phyloP scores from a whole-genome alignment of 2,329 filamentous ascomycete genomes.

The Exophiala sp. region DNA sequence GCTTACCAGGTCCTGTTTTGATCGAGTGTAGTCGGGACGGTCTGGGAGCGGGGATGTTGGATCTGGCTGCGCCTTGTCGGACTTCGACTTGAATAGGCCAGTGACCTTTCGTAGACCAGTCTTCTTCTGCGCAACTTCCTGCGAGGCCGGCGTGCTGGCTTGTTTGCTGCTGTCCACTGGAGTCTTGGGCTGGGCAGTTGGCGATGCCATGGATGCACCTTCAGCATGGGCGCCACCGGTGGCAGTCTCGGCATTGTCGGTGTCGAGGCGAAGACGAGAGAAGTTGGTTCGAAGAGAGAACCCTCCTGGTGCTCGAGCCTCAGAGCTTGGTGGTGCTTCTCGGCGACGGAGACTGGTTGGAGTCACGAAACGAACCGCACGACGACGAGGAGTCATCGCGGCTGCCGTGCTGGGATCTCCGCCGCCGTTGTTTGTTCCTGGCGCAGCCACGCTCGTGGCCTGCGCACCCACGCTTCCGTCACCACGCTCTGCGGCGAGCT shows the following conservation, averaged over 20 bases:
- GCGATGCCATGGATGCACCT: constrained; percentile 10
- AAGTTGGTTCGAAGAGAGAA: constrained; percentile 9
- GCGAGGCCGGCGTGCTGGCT: constrained; percentile 10
- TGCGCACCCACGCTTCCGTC: too few species aligned
- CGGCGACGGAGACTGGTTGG: not conserved
- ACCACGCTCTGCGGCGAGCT: constrained; percentile 10
- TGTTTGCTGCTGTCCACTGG: constrained; percentile 11
- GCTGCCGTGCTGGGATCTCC: not conserved
- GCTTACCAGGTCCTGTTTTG: constrained; percentile 20
- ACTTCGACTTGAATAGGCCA: constrained; percentile 22
- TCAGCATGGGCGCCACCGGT: constrained; percentile 6
- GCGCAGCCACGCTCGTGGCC: not conserved
- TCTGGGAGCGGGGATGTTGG: constrained; percentile 4
- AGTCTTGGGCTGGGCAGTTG: constrained; percentile 4
- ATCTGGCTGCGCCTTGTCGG: constrained; percentile 12
- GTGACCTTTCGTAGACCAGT: constrained; percentile 25
- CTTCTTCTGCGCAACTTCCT: constrained; percentile 14
- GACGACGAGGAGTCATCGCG: not conserved
- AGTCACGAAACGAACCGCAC: not conserved
- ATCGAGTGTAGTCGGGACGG: constrained; percentile 11
- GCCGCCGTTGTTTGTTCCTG: not conserved
- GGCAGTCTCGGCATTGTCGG: constrained; percentile 9
- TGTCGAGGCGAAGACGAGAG: constrained; percentile 9
- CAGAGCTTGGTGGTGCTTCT: constrained; percentile 4
- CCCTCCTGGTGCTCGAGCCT: not conserved